These are phyloP conservation scores for Erythrophleum fordii DNA, from an alignment of 306 rosid species.

Conservation along the genomic window DNA sequence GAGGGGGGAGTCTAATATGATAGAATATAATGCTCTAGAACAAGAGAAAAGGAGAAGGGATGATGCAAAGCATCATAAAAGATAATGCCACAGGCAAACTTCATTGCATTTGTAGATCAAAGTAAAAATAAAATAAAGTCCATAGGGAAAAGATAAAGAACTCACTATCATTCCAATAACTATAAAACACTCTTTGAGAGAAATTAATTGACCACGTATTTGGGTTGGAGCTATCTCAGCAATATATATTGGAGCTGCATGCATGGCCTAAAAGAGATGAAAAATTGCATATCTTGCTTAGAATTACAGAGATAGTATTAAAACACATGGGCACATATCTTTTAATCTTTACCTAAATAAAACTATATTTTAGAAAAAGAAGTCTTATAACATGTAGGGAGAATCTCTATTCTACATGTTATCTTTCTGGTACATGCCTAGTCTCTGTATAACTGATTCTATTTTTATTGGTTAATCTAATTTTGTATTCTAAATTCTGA, in stretches of 20 bases:
- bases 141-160: slow-evolving; percentile 43
- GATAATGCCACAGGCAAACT: background rate
- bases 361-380: background rate
- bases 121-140: slow-evolving; percentile 13
- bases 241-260: slow-evolving; percentile 97
- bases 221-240: slow-evolving; percentile 91
- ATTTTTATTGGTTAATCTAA: no score
- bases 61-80: background rate
- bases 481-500: no score
- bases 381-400: background rate
- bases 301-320: slow-evolving; percentile 9
- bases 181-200: slow-evolving; percentile 93
- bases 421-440: background rate
- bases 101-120: slow-evolving; percentile 25
- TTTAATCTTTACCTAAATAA: background rate
- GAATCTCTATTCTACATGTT: background rate
- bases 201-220: slow-evolving; percentile 86
- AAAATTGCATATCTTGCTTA: slow-evolving; percentile 32
- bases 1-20: background rate
- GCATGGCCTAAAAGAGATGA: slow-evolving; percentile 81
- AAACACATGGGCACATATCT: background rate
- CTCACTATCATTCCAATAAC: slow-evolving; percentile 97
- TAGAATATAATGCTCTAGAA: background rate
- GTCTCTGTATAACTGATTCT: background rate
- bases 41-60: background rate